Conservation (phyloP, 257 asterid genomes). For the Cruciata laevipes region DNA sequence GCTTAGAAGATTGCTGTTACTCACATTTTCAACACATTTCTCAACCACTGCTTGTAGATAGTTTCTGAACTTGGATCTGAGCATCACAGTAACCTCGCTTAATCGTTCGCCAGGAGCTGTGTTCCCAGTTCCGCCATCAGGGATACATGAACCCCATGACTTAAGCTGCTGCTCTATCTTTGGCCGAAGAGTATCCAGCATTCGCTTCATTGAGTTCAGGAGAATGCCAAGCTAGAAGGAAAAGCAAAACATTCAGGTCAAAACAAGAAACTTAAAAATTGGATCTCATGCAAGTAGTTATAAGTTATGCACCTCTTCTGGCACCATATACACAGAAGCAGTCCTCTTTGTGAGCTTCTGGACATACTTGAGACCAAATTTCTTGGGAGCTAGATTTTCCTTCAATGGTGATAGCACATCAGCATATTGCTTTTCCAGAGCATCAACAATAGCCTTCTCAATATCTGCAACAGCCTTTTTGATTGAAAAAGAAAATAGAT, state of each 20-base stretch:
- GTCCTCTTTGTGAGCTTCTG: slow-evolving; percentile 45
- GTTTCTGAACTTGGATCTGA: slow-evolving; percentile 46
- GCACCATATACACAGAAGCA: slow-evolving; percentile 31
- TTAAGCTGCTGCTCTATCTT: slow-evolving; percentile 39
- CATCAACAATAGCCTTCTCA: slow-evolving; percentile 46
- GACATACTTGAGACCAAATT: slow-evolving; percentile 42
- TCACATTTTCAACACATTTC: slow-evolving; percentile 46
- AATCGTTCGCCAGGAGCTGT: slow-evolving; percentile 42
- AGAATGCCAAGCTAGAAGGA: slow-evolving; percentile 39
- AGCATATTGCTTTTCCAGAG: slow-evolving; percentile 50
- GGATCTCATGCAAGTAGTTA: slow-evolving; percentile 5
- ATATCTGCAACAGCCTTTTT: slow-evolving; percentile 47
- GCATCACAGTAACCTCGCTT: slow-evolving; percentile 51
- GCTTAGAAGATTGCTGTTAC: slow-evolving; percentile 12
- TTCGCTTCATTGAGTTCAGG: slow-evolving; percentile 45
- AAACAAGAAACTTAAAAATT: not conserved
- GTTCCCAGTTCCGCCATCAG: slow-evolving; percentile 29
- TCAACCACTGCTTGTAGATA: slow-evolving; percentile 50
- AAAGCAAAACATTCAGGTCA: not conserved
- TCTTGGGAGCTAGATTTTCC: slow-evolving; percentile 37
- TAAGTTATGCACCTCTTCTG: slow-evolving; percentile 30
- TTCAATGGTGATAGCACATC: slow-evolving; percentile 43
- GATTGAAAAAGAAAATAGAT: not conserved
- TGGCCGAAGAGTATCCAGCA: slow-evolving; percentile 43
- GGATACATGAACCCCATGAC: slow-evolving; percentile 48